Base-by-base conservation (phyloP, 345 rosid species). In the Kandelia obovata region DNA sequence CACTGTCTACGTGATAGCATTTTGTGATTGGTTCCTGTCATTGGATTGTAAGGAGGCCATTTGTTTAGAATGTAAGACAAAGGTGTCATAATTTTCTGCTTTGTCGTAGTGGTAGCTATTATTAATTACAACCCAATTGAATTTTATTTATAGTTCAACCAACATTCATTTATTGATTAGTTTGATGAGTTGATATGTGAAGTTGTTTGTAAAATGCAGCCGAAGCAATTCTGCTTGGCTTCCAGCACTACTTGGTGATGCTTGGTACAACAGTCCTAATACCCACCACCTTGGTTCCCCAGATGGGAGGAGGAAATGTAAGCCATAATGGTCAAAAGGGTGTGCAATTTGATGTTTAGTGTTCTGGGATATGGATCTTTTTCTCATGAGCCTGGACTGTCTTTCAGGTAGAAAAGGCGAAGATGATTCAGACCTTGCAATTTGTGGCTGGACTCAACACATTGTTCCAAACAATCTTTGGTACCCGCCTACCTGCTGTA, bases 261-360 rank as follows among this genome's bases (percentile, higher is more conserved):
- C 93, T 95, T 65, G 97, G 99, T 52, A 95, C 99, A 51, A 87
- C 89, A 0, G 99, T 95, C 74, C 82, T 95, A 47, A 92, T 95
- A 43, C 96, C 99, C 32, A 75, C 92, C 49, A 74, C 84, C 6
- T 78, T 95, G 37, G 96, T 92, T 77, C 91, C 96, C 59, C 96
- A 92, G 71, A 95, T 95, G 96, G 99, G 99, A 78, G 99, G 99
- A 53, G 90, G 93, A 83, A 85, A 87, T 62, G 99, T 95, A 81
- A 81, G 85, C 53, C 39, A 74, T 74, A 52, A 53, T 27, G 56
- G 30, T 58, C 30, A 30, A 28, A n/a, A 1, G 49, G 39, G 20
- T 30, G 5, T 13, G 26, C 20, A 19, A 27, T 27, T 17, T 68
- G n/a, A 19, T 53, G 67, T 39, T 61, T 71, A 26, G 67, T 73